A percentile compares a stretch with the other conserved stretches of the same genome.
Evolutionary conservation across 768 basidiomycete species (phyloP).

Genomic region (Hericium rajendrae): DNA sequence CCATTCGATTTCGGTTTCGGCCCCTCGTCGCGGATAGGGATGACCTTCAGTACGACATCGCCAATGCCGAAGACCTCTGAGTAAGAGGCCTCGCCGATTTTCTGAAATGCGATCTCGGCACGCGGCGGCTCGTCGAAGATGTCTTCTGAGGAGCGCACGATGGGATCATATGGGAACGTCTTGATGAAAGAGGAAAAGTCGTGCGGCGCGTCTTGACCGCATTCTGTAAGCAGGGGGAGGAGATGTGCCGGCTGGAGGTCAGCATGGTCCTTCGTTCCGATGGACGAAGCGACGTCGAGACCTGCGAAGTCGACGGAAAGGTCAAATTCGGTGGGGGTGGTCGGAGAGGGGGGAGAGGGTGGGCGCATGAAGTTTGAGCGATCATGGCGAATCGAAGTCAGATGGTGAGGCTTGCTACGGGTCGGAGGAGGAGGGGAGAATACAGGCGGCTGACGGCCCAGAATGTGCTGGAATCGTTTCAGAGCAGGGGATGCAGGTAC

Average conservation of each 20-base stretch:
- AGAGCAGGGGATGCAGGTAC: constrained; percentile 24
- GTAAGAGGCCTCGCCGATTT: constrained; percentile 94
- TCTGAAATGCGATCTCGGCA: constrained; percentile 42
- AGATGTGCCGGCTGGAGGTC: constrained; percentile 41
- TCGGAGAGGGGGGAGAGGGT: constrained; percentile 43
- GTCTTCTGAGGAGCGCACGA: constrained; percentile 33
- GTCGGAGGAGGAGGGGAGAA: constrained; percentile 3
- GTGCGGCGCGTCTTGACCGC: constrained; percentile 55
- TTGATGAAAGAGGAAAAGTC: constrained; percentile 81
- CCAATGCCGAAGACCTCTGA: constrained; percentile 93
- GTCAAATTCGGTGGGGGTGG: constrained; percentile 41
- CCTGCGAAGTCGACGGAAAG: constrained; percentile 40
- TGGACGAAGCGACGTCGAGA: constrained; percentile 23
- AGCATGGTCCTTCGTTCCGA: constrained; percentile 13
- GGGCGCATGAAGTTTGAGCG: constrained; percentile 27
- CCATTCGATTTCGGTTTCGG: background rate
- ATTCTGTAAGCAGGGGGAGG: constrained; percentile 57
- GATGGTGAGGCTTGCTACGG: constrained; percentile 39
- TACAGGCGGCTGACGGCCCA: background rate
- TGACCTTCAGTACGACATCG: constrained; percentile 83
- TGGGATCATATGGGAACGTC: constrained; percentile 65
- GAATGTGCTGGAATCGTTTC: constrained; percentile 1
- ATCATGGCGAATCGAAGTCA: constrained; percentile 56
- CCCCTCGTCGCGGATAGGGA: constrained; percentile 59
- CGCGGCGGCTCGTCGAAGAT: constrained; percentile 15